phyloP scores from a whole-genome alignment of 805 yeast species.

The Saccharomyces paradoxus region DNA sequence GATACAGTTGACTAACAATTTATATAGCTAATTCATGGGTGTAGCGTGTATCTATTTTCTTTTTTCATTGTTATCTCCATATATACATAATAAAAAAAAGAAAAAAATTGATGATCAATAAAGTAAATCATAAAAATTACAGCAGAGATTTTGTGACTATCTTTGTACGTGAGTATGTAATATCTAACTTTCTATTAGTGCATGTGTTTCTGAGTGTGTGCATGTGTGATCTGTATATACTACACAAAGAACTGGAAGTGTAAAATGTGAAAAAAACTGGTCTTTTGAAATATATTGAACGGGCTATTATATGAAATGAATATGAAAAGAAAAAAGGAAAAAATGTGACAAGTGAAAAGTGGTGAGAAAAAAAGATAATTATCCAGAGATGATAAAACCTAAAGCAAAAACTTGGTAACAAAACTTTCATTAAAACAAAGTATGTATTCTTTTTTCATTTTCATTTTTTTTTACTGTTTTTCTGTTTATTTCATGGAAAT shows the following conservation, averaged over 20 bases:
- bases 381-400: neutral
- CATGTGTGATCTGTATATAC: neutral
- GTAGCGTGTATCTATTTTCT: neutral
- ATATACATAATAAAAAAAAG: neutral
- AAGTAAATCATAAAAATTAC: neutral
- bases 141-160: neutral
- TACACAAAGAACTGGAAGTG: neutral
- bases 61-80: neutral
- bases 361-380: neutral
- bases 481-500: neutral
- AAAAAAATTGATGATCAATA: neutral
- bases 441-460: neutral
- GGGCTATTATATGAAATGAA: neutral
- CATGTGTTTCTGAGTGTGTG: neutral
- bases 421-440: neutral
- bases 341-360: neutral
- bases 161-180: neutral
- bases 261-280: neutral
- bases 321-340: neutral
- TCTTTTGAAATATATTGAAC: neutral
- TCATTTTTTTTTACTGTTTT: neutral
- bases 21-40: neutral
- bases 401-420: neutral
- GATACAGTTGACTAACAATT: neutral
- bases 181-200: neutral